Evolutionary conservation across 352 stramenopile genomes (phyloP).

Genomic region (Aphanomyces cochlioides): DNA sequence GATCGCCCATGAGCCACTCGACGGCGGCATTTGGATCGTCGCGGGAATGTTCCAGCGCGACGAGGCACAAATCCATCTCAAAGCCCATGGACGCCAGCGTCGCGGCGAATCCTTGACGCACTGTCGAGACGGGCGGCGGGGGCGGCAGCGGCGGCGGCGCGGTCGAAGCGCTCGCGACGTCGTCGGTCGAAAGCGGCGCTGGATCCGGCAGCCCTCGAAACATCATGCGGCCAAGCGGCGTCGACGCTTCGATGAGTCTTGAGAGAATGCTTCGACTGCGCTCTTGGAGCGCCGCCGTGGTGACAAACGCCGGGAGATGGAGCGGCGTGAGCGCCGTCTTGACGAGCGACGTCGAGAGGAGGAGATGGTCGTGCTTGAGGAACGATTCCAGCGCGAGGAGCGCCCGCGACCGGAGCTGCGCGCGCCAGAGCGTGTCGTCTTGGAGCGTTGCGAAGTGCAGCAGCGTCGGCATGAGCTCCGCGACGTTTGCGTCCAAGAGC

Average conservation of each 20-base stretch:
- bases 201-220: constrained; percentile 65
- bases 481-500: constrained; percentile 44
- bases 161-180: background rate
- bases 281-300: constrained; percentile 69
- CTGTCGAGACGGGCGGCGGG: background rate
- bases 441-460: constrained; percentile 74
- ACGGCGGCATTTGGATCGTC: constrained; percentile 82
- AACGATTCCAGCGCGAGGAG: constrained; percentile 76
- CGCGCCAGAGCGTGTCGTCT: constrained; percentile 72
- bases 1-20: constrained; percentile 78
- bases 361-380: constrained; percentile 48
- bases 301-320: constrained; percentile 67
- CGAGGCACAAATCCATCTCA: constrained; percentile 85
- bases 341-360: constrained; percentile 47
- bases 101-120: constrained; percentile 71
- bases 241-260: constrained; percentile 78
- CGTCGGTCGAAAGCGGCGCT: constrained; percentile 34
- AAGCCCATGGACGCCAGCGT: constrained; percentile 85
- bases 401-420: constrained; percentile 82
- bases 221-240: constrained; percentile 70
- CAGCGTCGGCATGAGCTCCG: constrained; percentile 82
- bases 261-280: constrained; percentile 79
- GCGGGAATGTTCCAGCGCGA: constrained; percentile 67
- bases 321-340: constrained; percentile 60
- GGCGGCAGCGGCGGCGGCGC: background rate